Base-by-base conservation (phyloP, 2,329 filamentous ascomycete genomes). In the Colletotrichum orbiculare region DNA sequence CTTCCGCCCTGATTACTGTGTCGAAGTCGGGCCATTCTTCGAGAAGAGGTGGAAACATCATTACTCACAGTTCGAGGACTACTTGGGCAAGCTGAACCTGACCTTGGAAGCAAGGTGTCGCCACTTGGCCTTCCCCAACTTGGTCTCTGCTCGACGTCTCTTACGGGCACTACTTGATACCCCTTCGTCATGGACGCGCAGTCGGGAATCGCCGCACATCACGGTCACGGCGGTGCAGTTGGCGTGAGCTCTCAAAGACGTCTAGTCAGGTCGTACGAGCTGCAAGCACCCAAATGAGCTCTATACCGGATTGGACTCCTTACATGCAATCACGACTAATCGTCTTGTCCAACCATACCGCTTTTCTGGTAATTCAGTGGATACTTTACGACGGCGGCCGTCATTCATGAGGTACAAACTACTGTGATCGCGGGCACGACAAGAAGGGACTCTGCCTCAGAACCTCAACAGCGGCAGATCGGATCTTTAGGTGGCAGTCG, bases 331-430 rank as follows among this genome's bases (percentile, higher is more conserved):
- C 47, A 56, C 56, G 61, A 57, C 61, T 57, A 49, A 41, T 43
- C 52, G 47, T 52, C 39, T 42, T 60, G 64, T 64, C 41, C 49
- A 47, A 67, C 64, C 60, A 52, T 43, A 35, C 63, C 63, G 35
- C 63, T 17, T 52, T 38, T 45, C 58, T 61, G 48, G 62, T 49
- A 59, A 63, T 59, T 25, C 25, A 67, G 63, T 67, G 66, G 66
- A 50, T 42, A 57, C 45, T 67, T 66, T 67, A 67, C 66, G 66
- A 66, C 37, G 38, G 37, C 52, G 13, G 47, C 42, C 61, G 41
- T 66, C 41, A 33, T 39, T 59, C 55, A 41, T 49, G 35, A 53
- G 17, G 17, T 34, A 41, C 35, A 39, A 58, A 25, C 38, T 45
- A 53, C 38, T 42, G 37, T 53, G 47, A 60, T 45, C n/a, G 38